These are phyloP conservation scores for Conticribra weissflogii DNA, from an alignment of 108 stramenopile species.

Conservation along the genomic window DNA sequence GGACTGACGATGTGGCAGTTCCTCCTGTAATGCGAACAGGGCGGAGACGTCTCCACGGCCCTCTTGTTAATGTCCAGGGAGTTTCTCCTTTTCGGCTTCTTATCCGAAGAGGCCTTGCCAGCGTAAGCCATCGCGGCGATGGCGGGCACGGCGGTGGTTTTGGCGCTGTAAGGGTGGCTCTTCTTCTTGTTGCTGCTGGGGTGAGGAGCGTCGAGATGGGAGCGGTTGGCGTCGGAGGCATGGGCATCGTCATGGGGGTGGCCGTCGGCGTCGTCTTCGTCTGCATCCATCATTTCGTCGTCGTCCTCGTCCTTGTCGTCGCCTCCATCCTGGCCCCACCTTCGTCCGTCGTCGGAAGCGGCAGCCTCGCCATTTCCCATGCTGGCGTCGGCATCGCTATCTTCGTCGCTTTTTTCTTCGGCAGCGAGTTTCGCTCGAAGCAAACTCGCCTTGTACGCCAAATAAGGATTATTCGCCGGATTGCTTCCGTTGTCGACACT, in stretches of 20 bases:
- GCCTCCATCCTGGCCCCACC: no score
- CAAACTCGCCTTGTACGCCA: conserved; percentile 29
- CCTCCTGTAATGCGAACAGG: conserved; percentile 80
- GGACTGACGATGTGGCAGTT: conserved; percentile 84
- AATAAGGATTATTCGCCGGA: conserved; percentile 23
- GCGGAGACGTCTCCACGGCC: conserved; percentile 39
- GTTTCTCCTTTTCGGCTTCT: no score
- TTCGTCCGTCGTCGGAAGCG: no score
- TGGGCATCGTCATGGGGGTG: no score
- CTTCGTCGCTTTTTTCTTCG: conserved; percentile 14
- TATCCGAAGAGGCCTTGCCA: no score
- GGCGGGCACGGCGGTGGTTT: conserved; percentile 36
- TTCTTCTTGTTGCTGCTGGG: not conserved
- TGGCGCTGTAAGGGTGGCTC: conserved; percentile 32
- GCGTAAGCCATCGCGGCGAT: conserved; percentile 28
- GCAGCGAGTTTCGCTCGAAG: conserved; percentile 6
- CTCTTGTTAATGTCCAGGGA: conserved; percentile 22
- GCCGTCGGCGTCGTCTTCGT: no score
- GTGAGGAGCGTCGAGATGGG: not conserved
- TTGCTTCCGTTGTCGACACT: conserved; percentile 14
- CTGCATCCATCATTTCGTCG: no score
- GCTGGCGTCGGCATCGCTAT: not conserved
- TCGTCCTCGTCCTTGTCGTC: no score
- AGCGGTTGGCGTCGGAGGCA: not conserved
- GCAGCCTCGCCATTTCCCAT: no score